Evolutionary conservation across 768 basidiomycete species (phyloP).

Genomic region (Termitomyces sp.): DNA sequence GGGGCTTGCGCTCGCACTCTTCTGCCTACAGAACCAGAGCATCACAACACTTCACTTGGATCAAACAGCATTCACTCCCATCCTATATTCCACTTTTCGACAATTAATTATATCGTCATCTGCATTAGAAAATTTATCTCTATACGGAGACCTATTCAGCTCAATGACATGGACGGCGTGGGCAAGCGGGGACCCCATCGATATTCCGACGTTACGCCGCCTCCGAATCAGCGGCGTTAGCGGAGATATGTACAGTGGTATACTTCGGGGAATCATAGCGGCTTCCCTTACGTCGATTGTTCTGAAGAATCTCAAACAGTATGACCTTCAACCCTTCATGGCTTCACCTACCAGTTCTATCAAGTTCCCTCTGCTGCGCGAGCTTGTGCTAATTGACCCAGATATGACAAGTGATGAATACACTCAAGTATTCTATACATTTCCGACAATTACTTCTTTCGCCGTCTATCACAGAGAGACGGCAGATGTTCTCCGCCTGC

Average conservation of each 20-base stretch:
- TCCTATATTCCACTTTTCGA: slow-evolving; percentile 29
- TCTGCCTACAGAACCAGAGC: slow-evolving; percentile 29
- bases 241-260: slow-evolving; percentile 30
- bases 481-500: slow-evolving; percentile 22
- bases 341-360: slow-evolving; percentile 9
- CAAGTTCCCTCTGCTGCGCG: slow-evolving; percentile 24
- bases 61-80: slow-evolving; percentile 29
- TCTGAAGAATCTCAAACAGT: slow-evolving; percentile 36
- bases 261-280: slow-evolving; percentile 34
- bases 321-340: slow-evolving; percentile 36
- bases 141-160: slow-evolving; percentile 37
- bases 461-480: slow-evolving; percentile 16
- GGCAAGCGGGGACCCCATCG: slow-evolving; percentile 16
- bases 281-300: slow-evolving; percentile 34
- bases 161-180: slow-evolving; percentile 19
- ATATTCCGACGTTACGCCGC: slow-evolving; percentile 30
- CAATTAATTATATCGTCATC: slow-evolving; percentile 29
- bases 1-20: slow-evolving; percentile 37
- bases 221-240: slow-evolving; percentile 35
- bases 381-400: slow-evolving; percentile 36
- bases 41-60: slow-evolving; percentile 41
- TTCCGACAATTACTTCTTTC: slow-evolving; percentile 29
- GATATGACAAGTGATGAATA: slow-evolving; percentile 30
- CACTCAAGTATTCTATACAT: slow-evolving; percentile 23
- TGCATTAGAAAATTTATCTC: slow-evolving; percentile 32